These are phyloP conservation scores for Solanum boliviense DNA, from an alignment of 257 asterid species.

Conservation along the genomic window DNA sequence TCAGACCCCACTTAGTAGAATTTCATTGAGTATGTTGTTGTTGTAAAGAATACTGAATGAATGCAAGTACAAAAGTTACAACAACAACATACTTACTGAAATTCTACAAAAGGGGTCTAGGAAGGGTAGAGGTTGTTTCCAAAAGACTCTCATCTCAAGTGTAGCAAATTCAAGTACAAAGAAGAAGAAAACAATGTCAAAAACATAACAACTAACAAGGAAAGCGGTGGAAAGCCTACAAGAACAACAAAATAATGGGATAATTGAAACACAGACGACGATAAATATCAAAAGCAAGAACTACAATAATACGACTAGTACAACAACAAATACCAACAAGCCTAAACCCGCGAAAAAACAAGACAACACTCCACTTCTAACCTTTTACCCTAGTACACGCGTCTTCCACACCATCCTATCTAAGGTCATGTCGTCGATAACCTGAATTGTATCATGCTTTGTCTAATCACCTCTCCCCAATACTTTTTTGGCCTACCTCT, in stretches of 20 bases:
- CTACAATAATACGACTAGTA: background rate
- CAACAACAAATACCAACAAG: background rate
- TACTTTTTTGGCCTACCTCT: background rate
- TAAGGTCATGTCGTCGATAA: background rate
- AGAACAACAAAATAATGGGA: background rate
- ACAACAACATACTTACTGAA: background rate
- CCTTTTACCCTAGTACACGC: background rate
- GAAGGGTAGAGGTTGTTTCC: background rate
- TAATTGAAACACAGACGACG: background rate
- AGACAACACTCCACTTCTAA: background rate
- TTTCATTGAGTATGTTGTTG: background rate
- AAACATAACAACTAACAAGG: background rate
- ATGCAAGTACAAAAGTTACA: background rate
- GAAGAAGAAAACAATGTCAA: background rate
- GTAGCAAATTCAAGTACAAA: background rate
- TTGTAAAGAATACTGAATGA: background rate
- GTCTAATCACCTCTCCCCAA: background rate
- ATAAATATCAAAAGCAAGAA: background rate
- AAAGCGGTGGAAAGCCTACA: background rate
- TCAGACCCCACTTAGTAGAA: background rate
- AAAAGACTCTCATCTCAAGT: background rate
- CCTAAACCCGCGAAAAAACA: background rate
- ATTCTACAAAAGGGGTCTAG: background rate
- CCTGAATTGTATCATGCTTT: background rate
- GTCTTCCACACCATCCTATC: background rate